Percentiles rank a stretch among this genome's conserved stretches.
Evolutionary conservation across 1,284 basidiomycete genomes (phyloP).

Genomic region (Sanguinoderma infundibulare): DNA sequence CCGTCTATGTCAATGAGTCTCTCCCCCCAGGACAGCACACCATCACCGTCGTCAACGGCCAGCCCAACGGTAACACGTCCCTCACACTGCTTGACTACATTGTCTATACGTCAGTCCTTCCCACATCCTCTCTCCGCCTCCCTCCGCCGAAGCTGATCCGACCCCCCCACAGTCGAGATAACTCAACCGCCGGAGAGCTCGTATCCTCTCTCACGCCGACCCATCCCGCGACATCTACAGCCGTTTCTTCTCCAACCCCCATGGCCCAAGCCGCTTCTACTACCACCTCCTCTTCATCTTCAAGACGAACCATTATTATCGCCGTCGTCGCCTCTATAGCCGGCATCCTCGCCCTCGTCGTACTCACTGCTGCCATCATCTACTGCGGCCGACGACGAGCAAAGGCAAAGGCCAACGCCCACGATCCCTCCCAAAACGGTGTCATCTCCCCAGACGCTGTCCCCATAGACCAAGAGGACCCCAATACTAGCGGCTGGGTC

Average conservation of each 20-base stretch:
- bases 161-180: constrained; percentile 10
- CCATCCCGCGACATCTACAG: not conserved
- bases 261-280: not conserved
- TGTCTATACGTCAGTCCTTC: constrained; percentile 26
- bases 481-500: constrained; percentile 27
- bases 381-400: constrained; percentile 16
- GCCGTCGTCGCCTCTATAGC: constrained; percentile 17
- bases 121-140: constrained; percentile 1
- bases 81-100: constrained; percentile 29
- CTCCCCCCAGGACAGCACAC: constrained; percentile 28
- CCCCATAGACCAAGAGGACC: constrained; percentile 23
- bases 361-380: constrained; percentile 7
- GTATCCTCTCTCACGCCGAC: not conserved
- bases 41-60: constrained; percentile 24
- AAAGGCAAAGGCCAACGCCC: constrained; percentile 4
- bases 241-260: not conserved
- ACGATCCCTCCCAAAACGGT: constrained; percentile 2
- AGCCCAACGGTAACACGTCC: constrained; percentile 11
- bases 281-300: not conserved
- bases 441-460: constrained; percentile 13
- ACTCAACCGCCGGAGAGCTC: not conserved
- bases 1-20: constrained; percentile 37
- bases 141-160: not conserved
- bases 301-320: constrained; percentile 24
- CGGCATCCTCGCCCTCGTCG: constrained; percentile 14